Evolutionary conservation across 108 stramenopile genomes (phyloP).

Genomic region (Skeletonema tropicum): DNA sequence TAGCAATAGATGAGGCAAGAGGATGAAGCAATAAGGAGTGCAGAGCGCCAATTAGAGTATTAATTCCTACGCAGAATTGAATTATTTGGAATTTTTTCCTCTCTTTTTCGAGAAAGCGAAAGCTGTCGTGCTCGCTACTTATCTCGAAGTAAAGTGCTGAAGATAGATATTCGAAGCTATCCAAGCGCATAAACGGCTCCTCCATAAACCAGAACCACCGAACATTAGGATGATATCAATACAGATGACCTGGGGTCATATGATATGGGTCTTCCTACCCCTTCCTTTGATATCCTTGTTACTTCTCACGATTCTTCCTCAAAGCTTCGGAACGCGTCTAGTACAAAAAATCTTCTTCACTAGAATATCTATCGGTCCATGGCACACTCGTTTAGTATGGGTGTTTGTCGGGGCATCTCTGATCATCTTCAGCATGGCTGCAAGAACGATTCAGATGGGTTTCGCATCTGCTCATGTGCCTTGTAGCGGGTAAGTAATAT

Average conservation of each 20-base stretch:
- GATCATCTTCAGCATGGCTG: slow-evolving; percentile 28
- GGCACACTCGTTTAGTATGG: slow-evolving; percentile 44
- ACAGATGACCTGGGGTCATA: slow-evolving; percentile 10
- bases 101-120: too few species aligned
- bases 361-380: slow-evolving; percentile 23
- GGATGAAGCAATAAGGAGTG: too few species aligned
- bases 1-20: too few species aligned
- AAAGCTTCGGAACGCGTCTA: slow-evolving; percentile 28
- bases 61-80: too few species aligned
- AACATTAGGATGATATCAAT: neutral
- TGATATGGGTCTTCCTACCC: slow-evolving; percentile 51
- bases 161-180: too few species aligned
- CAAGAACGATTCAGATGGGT: slow-evolving; percentile 20
- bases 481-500: slow-evolving; percentile 38
- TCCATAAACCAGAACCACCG: too few species aligned
- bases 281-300: slow-evolving; percentile 43
- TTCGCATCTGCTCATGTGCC: slow-evolving; percentile 39
- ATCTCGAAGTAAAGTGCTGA: too few species aligned
- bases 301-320: slow-evolving; percentile 31
- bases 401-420: slow-evolving; percentile 35
- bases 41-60: too few species aligned
- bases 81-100: too few species aligned
- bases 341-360: slow-evolving; percentile 51
- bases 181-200: too few species aligned
- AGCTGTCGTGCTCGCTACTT: too few species aligned